A percentile compares a stretch with the other conserved stretches of the same genome.
Evolutionary conservation across 768 basidiomycete species (phyloP).

Genomic region (Phlebiopsis gigantea): DNA sequence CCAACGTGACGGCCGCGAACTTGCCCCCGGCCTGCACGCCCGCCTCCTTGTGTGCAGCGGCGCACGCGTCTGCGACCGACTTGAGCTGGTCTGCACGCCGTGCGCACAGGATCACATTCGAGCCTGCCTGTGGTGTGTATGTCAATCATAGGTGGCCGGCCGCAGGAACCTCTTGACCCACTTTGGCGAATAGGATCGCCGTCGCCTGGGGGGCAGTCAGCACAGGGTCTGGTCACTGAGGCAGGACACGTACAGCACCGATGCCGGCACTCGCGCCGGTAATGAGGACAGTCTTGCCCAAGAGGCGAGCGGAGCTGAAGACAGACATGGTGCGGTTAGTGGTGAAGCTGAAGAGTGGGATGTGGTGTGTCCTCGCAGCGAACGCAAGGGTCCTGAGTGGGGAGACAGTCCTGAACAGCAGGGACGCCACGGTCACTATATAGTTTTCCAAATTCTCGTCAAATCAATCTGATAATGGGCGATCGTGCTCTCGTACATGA

Average conservation of each 20-base stretch:
- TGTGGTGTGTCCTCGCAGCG: not conserved
- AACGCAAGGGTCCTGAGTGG: not conserved
- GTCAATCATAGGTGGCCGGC: not conserved
- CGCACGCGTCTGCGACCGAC: constrained; percentile 62
- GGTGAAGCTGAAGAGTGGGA: not conserved
- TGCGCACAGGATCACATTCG: constrained; percentile 83
- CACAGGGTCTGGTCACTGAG: not conserved
- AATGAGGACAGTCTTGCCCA: constrained; percentile 81
- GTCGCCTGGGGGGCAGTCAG: constrained; percentile 52
- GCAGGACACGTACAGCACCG: constrained; percentile 59
- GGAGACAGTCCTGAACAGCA: not conserved
- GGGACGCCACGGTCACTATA: constrained; percentile 9
- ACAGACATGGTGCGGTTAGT: constrained; percentile 54
- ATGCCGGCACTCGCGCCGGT: constrained; percentile 91
- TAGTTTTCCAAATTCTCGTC: not conserved
- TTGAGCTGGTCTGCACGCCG: constrained; percentile 70
- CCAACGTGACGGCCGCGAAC: constrained; percentile 66
- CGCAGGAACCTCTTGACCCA: constrained; percentile 23
- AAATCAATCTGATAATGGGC: constrained; percentile 21
- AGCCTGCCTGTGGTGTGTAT: constrained; percentile 54
- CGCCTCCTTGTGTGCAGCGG: constrained; percentile 65
- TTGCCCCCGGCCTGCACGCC: constrained; percentile 73
- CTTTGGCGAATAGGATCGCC: constrained; percentile 86
- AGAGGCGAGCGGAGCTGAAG: constrained; percentile 75
- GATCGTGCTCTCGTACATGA: not conserved